Evolutionary conservation across 2,329 filamentous ascomycete species (phyloP), one percentile per base, ranked within the genome.

Genomic region (Daldinia sp.): DNA sequence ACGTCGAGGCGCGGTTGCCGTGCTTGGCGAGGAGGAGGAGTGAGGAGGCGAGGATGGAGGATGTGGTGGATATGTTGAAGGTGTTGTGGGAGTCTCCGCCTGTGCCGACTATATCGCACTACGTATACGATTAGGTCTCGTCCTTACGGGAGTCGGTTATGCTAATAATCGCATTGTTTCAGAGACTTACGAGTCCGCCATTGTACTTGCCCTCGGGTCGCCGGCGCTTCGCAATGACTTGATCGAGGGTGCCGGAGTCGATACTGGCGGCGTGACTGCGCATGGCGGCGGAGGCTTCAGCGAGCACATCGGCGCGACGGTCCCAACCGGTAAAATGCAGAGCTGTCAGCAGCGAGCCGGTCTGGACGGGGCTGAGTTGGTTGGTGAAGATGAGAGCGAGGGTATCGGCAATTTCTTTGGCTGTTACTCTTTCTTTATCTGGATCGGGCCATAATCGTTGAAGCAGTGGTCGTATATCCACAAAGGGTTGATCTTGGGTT

Each of bases 71-170:
- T 76, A 99, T 94, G 78, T 99, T 99, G 87, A 97, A 99, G 30
- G 95, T 99, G 77, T 96, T 93, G 83, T 98, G 94, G 17, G 91
- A 90, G 80, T 99, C 95, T 74, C 95, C 95, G 69, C 95, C 95
- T 6, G 95, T 99, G 70, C 95, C 95, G 61, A 99, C 95, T 76
- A 99, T 98, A 77, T 99, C 95, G 76, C 94, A 88, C 82, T 87
- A 62, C 43, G 54, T 13, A 48, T 15, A 1, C 11, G 15, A 17
- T 47, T 13, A 39, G 27, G 10, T 11, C 13, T 11, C 30, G 17
- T 61, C 30, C 30, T 47, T 53, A 47, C 30, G 19, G 21, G 15
- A 23, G 32, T 23, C 11, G 23, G 19, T 25, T 32, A 32, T 19
- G n/a, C n/a, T n/a, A 19, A 8, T 17, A 19, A 3, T 19, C 13